Percentiles rank a stretch among this genome's conserved stretches.
These are phyloP conservation scores for Escallonia herrerae DNA, from an alignment of 129 eudicot species.

Conservation along the genomic window DNA sequence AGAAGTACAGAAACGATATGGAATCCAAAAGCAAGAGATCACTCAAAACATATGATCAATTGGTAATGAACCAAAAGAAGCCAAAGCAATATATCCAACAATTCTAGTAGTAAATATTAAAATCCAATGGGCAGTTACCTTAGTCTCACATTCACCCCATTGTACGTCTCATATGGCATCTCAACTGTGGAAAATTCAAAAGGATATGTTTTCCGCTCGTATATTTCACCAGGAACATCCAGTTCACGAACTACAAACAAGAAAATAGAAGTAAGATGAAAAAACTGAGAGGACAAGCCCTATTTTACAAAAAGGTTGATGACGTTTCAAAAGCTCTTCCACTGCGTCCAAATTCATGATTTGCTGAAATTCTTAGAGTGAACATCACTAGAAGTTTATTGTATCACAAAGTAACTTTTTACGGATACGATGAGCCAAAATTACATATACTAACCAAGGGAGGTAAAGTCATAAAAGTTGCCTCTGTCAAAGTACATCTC, in stretches of 20 bases:
- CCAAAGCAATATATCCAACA: not conserved
- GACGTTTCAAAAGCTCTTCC: not conserved
- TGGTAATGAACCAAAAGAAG: not conserved
- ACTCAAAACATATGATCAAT: not conserved
- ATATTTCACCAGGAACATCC: slow-evolving; percentile 98
- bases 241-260: slow-evolving; percentile 80
- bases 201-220: slow-evolving; percentile 86
- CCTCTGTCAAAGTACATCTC: slow-evolving; percentile 98
- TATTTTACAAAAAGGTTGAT: not conserved
- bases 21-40: not conserved
- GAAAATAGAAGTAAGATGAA: not conserved
- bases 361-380: not conserved
- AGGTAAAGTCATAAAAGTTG: slow-evolving; percentile 95
- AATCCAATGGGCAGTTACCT: slow-evolving; percentile 38
- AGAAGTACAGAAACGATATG: not conserved
- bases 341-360: not conserved
- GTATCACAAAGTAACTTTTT: not conserved
- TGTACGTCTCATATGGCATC: slow-evolving; percentile 96
- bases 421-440: not conserved
- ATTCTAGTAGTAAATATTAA: slow-evolving; percentile 1
- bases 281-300: slow-evolving; percentile 7
- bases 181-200: slow-evolving; percentile 94
- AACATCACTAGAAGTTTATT: slow-evolving; percentile 1
- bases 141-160: slow-evolving; percentile 91
- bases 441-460: slow-evolving; percentile 66